phyloP scores from a whole-genome alignment of 495 filamentous ascomycete genomes.

The Halenospora varia region DNA sequence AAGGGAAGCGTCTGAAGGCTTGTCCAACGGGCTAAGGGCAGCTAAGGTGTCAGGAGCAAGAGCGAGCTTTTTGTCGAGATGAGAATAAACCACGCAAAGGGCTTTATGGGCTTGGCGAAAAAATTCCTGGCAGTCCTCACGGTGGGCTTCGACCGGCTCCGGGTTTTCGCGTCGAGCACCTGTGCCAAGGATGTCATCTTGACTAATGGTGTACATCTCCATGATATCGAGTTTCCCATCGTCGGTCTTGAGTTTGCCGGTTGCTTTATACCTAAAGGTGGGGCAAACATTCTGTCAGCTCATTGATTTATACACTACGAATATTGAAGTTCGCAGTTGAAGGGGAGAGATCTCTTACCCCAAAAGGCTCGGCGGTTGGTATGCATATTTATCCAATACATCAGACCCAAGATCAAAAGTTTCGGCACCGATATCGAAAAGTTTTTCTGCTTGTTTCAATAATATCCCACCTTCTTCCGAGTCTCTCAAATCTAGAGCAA shows the following conservation, averaged over 20 bases:
- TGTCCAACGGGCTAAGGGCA: not conserved
- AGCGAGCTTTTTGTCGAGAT: not conserved
- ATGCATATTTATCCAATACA: not conserved
- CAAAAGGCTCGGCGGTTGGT: not conserved
- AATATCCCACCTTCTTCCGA: not conserved
- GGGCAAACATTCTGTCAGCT: not conserved
- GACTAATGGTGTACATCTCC: not conserved
- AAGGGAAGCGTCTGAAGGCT: not conserved
- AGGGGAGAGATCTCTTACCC: not conserved
- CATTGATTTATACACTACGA: not conserved
- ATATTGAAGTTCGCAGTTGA: not conserved
- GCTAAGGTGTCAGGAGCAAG: not conserved
- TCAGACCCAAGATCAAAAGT: not conserved
- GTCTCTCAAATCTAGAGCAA: not conserved
- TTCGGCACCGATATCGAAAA: not conserved
- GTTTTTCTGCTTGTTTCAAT: not conserved
- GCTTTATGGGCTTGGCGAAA: not conserved
- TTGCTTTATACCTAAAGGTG: not conserved
- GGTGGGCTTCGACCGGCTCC: not conserved
- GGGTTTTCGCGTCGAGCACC: not conserved
- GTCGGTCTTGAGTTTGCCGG: not conserved
- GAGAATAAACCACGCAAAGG: not conserved
- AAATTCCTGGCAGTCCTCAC: not conserved
- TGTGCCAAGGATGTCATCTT: not conserved
- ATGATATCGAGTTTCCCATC: not conserved